Conservation (phyloP, 73 alveolate genomes). For the Symbiodinium pilosum region DNA sequence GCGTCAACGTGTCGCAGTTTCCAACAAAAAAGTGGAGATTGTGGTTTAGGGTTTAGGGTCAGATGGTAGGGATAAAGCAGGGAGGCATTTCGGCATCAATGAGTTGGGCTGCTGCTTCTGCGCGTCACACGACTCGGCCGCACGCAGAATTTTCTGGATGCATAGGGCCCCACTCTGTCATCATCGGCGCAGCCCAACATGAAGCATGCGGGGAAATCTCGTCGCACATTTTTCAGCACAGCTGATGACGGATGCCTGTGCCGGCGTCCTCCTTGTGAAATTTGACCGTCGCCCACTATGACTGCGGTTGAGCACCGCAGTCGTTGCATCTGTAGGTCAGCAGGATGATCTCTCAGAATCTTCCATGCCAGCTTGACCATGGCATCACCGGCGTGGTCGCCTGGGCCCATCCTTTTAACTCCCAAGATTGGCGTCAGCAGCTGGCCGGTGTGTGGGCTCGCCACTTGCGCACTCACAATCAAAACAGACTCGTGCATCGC, state of each 20-base stretch:
- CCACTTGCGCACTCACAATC: background rate
- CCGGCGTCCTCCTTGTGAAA: background rate
- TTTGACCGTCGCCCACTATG: background rate
- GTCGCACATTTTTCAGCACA: background rate
- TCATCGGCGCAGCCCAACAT: background rate
- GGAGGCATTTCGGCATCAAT: background rate
- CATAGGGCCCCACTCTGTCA: background rate
- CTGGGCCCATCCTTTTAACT: background rate
- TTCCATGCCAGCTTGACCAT: background rate
- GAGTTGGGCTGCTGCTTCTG: background rate
- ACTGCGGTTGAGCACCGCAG: background rate
- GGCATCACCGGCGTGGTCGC: no score
- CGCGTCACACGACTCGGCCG: background rate
- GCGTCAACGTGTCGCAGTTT: no score
- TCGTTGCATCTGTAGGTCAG: background rate
- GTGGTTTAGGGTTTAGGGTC: background rate
- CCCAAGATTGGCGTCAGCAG: background rate
- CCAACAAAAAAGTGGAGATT: no score
- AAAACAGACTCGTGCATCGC: background rate
- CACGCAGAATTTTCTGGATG: background rate
- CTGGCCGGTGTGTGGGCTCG: no score
- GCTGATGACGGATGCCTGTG: background rate
- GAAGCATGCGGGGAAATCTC: background rate
- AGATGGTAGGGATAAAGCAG: background rate
- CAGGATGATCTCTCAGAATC: background rate